Conservation (phyloP, 169 alveolate genomes). For the Plasmodium inui region DNA sequence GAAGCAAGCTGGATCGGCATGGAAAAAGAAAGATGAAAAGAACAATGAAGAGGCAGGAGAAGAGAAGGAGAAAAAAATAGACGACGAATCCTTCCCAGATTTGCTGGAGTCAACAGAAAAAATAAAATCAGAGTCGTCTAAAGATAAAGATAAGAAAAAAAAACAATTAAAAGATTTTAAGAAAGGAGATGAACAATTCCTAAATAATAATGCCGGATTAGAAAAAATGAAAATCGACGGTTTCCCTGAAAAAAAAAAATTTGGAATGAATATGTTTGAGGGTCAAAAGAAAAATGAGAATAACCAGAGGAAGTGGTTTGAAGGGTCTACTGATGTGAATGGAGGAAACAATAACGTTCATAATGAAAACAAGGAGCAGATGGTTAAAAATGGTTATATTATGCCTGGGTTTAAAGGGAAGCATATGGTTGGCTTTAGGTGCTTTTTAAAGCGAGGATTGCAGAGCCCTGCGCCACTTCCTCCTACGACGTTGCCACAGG, state of each 20-base stretch:
- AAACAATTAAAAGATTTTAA: conserved; percentile 48
- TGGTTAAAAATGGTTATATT: conserved; percentile 14
- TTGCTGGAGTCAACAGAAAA: conserved; percentile 71
- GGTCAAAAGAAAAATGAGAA: conserved; percentile 42
- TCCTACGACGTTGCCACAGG: conserved; percentile 2
- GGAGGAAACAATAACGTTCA: background rate
- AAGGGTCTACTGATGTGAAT: conserved; percentile 22
- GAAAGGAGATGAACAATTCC: conserved; percentile 30
- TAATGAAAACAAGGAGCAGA: conserved; percentile 8
- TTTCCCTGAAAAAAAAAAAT: conserved; percentile 33
- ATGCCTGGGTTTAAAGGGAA: conserved; percentile 67
- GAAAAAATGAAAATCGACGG: conserved; percentile 17
- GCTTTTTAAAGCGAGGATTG: conserved; percentile 58
- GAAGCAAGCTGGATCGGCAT: conserved; percentile 65
- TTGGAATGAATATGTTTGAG: conserved; percentile 45
- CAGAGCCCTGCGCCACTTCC: conserved; percentile 58
- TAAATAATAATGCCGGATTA: conserved; percentile 5
- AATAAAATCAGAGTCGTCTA: conserved; percentile 53
- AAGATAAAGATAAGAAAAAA: conserved; percentile 67
- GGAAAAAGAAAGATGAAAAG: conserved; percentile 53
- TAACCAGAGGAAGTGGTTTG: conserved; percentile 24
- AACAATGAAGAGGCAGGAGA: conserved; percentile 36
- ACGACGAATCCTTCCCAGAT: conserved; percentile 70
- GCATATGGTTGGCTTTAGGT: conserved; percentile 70
- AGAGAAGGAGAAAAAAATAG: conserved; percentile 71